Evolutionary conservation across 2,329 filamentous ascomycete species (phyloP).

Genomic region (Atkinsonella texensis): DNA sequence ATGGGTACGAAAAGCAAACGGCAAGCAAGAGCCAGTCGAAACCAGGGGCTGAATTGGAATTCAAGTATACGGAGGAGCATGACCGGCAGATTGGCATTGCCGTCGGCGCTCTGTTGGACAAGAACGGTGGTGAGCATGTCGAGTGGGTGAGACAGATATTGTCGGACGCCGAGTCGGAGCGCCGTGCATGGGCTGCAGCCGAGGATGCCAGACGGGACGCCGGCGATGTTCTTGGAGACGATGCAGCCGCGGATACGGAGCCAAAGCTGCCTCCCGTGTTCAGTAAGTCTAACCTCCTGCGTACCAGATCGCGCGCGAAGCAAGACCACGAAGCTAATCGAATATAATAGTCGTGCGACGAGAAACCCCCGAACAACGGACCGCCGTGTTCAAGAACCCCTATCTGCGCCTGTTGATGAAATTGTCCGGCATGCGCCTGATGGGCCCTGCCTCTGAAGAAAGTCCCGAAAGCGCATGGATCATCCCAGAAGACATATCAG

Average conservation of each 20-base stretch:
- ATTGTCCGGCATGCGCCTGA: slow-evolving; percentile 56
- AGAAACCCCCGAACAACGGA: slow-evolving; percentile 52
- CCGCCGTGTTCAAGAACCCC: slow-evolving; percentile 79
- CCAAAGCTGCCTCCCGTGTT: slow-evolving; percentile 21
- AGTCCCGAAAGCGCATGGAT: slow-evolving; percentile 68
- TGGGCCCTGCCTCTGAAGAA: slow-evolving; percentile 46
- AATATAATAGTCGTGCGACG: slow-evolving; percentile 41
- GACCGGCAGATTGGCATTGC: slow-evolving; percentile 68
- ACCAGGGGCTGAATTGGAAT: slow-evolving; percentile 70
- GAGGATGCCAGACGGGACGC: slow-evolving; percentile 43
- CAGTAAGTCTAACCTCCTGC: slow-evolving; percentile 15
- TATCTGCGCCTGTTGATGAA: slow-evolving; percentile 77
- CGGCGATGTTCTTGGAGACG: slow-evolving; percentile 21
- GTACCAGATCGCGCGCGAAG: not conserved
- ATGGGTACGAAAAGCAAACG: slow-evolving; percentile 78
- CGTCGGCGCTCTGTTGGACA: slow-evolving; percentile 68
- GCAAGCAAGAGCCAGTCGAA: slow-evolving; percentile 48
- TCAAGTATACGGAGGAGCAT: slow-evolving; percentile 57
- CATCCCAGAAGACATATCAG: slow-evolving; percentile 53
- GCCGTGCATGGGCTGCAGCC: slow-evolving; percentile 65
- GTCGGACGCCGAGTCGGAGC: slow-evolving; percentile 54
- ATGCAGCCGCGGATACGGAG: slow-evolving; percentile 14
- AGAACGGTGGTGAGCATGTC: slow-evolving; percentile 63
- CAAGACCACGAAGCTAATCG: slow-evolving; percentile 15
- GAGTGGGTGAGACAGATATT: slow-evolving; percentile 71